Percentiles rank a stretch among this genome's conserved stretches.
Evolutionary conservation across 2,329 filamentous ascomycete species (phyloP).

Genomic region (Apiospora phragmitis): DNA sequence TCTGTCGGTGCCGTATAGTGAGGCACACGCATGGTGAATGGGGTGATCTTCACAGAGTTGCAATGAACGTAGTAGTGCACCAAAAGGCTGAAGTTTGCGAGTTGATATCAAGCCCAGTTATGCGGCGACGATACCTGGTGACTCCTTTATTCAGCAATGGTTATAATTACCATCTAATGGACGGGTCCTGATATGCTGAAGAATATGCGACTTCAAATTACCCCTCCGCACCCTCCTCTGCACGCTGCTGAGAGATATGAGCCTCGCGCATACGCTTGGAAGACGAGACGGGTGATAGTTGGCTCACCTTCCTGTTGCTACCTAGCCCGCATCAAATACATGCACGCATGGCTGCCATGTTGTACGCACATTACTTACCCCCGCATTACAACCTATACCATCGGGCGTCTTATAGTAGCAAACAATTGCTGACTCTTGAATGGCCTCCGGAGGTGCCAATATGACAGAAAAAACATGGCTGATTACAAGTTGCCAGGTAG

Average conservation of each 20-base stretch:
- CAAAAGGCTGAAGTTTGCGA: neutral
- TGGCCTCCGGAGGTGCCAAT: neutral
- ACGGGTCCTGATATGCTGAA: neutral
- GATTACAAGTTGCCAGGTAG: neutral
- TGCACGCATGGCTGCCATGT: neutral
- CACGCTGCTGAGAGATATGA: neutral
- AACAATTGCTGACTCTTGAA: neutral
- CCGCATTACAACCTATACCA: neutral
- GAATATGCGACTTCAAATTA: neutral
- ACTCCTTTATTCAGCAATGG: neutral
- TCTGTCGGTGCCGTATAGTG: neutral
- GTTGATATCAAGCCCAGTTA: neutral
- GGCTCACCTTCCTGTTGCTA: neutral
- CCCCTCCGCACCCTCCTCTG: neutral
- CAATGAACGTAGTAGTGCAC: neutral
- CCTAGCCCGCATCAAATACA: neutral
- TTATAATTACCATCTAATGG: neutral
- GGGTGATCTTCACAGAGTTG: neutral
- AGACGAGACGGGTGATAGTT: neutral
- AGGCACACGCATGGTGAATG: neutral
- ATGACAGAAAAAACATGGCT: neutral
- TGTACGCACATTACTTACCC: neutral
- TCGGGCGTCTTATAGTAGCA: neutral
- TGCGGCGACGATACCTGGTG: neutral
- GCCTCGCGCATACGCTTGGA: neutral